These are phyloP conservation scores for Sarcodon aspratus DNA, from an alignment of 768 basidiomycete species.

Conservation along the genomic window DNA sequence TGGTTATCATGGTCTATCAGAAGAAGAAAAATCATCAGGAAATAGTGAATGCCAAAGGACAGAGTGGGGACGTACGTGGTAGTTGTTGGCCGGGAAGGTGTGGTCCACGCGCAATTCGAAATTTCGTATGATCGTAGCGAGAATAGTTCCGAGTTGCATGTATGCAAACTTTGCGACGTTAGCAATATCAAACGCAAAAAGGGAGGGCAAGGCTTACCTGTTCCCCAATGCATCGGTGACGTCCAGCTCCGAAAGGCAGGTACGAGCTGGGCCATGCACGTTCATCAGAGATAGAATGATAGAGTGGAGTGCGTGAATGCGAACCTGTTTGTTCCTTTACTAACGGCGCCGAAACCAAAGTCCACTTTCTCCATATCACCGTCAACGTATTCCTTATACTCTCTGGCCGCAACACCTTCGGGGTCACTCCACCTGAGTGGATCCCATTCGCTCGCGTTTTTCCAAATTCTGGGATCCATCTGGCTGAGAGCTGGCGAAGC, in stretches of 20 bases:
- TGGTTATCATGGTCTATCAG: constrained; percentile 82
- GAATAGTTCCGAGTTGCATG: constrained; percentile 79
- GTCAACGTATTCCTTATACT: constrained; percentile 64
- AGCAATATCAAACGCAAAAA: constrained; percentile 1
- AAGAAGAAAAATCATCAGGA: constrained; percentile 3
- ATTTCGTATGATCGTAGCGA: constrained; percentile 66
- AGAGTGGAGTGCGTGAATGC: neutral
- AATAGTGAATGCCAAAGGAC: neutral
- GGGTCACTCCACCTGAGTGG: constrained; percentile 80
- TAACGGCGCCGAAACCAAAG: constrained; percentile 91
- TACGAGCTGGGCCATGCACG: constrained; percentile 42
- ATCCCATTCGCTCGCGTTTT: constrained; percentile 57
- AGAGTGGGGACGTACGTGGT: constrained; percentile 32
- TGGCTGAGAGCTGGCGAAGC: constrained; percentile 84
- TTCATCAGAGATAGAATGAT: neutral
- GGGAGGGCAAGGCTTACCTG: constrained; percentile 10
- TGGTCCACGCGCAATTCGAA: constrained; percentile 63
- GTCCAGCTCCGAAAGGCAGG: constrained; percentile 95
- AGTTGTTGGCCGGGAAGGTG: constrained; percentile 74
- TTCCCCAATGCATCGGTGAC: constrained; percentile 92
- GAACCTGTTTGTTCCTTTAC: constrained; percentile 79
- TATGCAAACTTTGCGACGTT: constrained; percentile 66
- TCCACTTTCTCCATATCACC: constrained; percentile 84
- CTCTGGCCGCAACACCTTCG: constrained; percentile 71
- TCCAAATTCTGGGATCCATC: constrained; percentile 79